These are phyloP conservation scores for Geotrichum ghanense DNA, from an alignment of 805 yeast genomes.

Conservation along the genomic window DNA sequence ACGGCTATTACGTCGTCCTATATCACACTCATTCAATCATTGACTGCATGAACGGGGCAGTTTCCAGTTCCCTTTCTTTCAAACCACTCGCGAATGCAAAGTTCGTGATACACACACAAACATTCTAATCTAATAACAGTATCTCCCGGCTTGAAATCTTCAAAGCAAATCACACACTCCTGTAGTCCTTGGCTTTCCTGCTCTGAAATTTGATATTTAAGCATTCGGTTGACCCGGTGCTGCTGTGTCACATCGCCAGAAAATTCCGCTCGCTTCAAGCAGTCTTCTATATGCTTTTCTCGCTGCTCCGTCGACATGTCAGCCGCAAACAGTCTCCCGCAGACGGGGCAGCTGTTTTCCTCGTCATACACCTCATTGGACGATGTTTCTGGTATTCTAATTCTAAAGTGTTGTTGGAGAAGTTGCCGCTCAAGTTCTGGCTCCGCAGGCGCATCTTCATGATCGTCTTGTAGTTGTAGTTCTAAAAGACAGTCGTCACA, in stretches of 20 bases:
- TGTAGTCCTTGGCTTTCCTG: constrained; percentile 25
- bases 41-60: constrained; percentile 71
- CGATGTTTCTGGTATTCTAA: too few species aligned
- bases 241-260: constrained; percentile 42
- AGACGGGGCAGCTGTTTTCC: constrained; percentile 28
- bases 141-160: constrained; percentile 75
- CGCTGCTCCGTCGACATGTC: not conserved
- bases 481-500: constrained; percentile 66
- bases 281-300: constrained; percentile 60
- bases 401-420: too few species aligned
- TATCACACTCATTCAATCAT: too few species aligned
- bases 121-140: constrained; percentile 90
- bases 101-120: constrained; percentile 84
- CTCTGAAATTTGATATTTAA: constrained; percentile 48
- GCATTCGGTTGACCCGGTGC: constrained; percentile 64
- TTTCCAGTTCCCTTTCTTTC: constrained; percentile 72
- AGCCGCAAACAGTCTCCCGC: constrained; percentile 16
- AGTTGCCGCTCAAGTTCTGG: too few species aligned
- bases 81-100: constrained; percentile 89
- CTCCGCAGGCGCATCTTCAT: not conserved
- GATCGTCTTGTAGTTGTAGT: constrained; percentile 19
- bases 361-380: constrained; percentile 19
- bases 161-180: constrained; percentile 92
- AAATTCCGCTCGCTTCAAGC: constrained; percentile 49
- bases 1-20: too few species aligned